These are phyloP conservation scores for Penicillium sp. DNA, from an alignment of 2,329 filamentous ascomycete genomes.

Conservation along the genomic window DNA sequence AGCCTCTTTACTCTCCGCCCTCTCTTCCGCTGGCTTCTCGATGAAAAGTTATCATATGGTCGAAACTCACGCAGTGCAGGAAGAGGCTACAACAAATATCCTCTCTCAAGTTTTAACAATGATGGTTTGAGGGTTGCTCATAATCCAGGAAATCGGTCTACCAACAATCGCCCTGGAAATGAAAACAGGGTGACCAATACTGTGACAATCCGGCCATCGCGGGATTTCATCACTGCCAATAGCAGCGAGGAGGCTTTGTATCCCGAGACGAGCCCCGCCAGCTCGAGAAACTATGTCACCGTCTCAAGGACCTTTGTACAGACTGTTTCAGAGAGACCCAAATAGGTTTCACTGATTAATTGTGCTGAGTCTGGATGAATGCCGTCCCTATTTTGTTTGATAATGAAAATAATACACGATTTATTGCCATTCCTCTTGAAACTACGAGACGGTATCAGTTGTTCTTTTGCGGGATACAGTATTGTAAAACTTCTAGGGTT, in stretches of 20 bases:
- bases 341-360: not conserved
- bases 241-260: constrained; percentile 23
- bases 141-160: constrained; percentile 12
- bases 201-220: constrained; percentile 8
- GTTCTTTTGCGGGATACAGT: no score
- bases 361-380: not conserved
- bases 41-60: constrained; percentile 10
- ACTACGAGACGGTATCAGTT: no score
- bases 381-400: no score
- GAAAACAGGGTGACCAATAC: constrained; percentile 6
- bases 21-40: constrained; percentile 42
- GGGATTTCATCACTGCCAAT: constrained; percentile 12
- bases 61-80: not conserved
- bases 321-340: constrained; percentile 3
- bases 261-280: constrained; percentile 4
- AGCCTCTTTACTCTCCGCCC: constrained; percentile 56
- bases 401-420: no score
- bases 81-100: constrained; percentile 5
- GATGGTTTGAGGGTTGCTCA: constrained; percentile 7
- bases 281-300: constrained; percentile 11
- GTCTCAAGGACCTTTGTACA: constrained; percentile 20
- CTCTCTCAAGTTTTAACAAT: constrained; percentile 10
- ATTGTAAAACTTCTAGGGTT: no score
- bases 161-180: constrained; percentile 2
- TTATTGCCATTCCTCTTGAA: no score